phyloP scores from a whole-genome alignment of 202 grass and related monocot genomes.

The Panicum virgatum region DNA sequence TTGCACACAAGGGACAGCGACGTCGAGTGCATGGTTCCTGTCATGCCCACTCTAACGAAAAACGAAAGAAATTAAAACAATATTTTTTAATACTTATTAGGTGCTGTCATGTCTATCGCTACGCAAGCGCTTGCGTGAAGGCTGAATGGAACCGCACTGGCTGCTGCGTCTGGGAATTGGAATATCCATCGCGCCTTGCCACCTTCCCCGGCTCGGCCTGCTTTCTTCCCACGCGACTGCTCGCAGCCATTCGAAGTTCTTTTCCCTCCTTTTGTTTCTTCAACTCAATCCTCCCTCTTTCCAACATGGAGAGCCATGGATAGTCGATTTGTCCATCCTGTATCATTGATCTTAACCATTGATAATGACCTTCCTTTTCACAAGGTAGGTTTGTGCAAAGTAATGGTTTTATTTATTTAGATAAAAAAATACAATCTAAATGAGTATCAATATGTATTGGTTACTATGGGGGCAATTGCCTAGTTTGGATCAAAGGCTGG shows the following conservation, averaged over 20 bases:
- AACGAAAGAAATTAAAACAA: neutral
- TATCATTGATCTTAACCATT: too few species aligned
- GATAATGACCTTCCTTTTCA: too few species aligned
- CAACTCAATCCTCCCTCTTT: too few species aligned
- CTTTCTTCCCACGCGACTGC: constrained; percentile 35
- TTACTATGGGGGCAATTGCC: too few species aligned
- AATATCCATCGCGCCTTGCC: neutral
- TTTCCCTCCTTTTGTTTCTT: neutral
- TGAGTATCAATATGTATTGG: neutral
- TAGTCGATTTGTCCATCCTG: too few species aligned
- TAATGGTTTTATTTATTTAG: too few species aligned
- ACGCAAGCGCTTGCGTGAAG: constrained; percentile 36
- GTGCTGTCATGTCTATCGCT: constrained; percentile 17
- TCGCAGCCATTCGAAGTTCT: constrained; percentile 16
- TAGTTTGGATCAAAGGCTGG: too few species aligned
- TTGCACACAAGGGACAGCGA: neutral
- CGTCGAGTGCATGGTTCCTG: neutral
- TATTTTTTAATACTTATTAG: neutral
- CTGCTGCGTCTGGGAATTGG: neutral
- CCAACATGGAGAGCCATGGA: neutral
- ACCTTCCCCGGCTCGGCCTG: neutral
- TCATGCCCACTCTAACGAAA: neutral
- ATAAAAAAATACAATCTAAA: too few species aligned
- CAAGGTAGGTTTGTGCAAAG: too few species aligned
- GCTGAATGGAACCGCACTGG: constrained; percentile 24